phyloP scores from a whole-genome alignment of 164 flowering plant species.

The Vitis labrusca region DNA sequence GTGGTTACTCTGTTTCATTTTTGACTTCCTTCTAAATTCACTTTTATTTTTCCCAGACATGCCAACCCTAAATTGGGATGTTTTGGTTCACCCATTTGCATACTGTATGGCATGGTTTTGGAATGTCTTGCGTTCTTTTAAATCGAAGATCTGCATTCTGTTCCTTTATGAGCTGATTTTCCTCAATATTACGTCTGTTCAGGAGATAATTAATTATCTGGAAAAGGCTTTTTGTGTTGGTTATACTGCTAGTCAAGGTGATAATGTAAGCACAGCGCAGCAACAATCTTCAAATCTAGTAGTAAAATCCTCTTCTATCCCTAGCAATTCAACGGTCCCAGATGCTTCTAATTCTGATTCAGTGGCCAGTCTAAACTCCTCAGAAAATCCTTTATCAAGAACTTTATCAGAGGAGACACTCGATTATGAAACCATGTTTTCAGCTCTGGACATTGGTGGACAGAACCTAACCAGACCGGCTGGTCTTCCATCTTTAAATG shows the following conservation, averaged over 20 bases:
- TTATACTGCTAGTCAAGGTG: slow-evolving; percentile 53
- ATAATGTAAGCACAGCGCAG: slow-evolving; percentile 45
- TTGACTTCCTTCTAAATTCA: not conserved
- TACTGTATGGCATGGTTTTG: not conserved
- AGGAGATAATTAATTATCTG: slow-evolving; percentile 79
- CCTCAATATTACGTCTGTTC: slow-evolving; percentile 15
- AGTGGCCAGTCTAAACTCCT: slow-evolving; percentile 31
- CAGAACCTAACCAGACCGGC: slow-evolving; percentile 48
- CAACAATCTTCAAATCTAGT: slow-evolving; percentile 48
- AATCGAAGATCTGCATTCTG: not conserved
- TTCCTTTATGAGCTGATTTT: not conserved
- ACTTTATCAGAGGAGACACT: slow-evolving; percentile 79
- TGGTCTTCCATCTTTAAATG: slow-evolving; percentile 47
- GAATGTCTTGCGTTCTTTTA: not conserved
- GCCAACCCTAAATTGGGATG: not conserved
- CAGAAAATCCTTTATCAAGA: slow-evolving; percentile 66
- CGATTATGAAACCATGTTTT: slow-evolving; percentile 65
- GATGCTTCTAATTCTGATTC: slow-evolving; percentile 53
- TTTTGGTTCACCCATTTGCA: not conserved
- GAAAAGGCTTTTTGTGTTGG: slow-evolving; percentile 71
- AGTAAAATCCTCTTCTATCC: slow-evolving; percentile 47
- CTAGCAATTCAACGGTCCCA: slow-evolving; percentile 36
- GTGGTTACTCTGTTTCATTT: not conserved
- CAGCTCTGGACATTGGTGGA: slow-evolving; percentile 62
- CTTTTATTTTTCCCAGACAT: not conserved